Evolutionary conservation across 2,329 filamentous ascomycete species (phyloP), one percentile per base, ranked within the genome.

Genomic region (Harringtonia lauricola): DNA sequence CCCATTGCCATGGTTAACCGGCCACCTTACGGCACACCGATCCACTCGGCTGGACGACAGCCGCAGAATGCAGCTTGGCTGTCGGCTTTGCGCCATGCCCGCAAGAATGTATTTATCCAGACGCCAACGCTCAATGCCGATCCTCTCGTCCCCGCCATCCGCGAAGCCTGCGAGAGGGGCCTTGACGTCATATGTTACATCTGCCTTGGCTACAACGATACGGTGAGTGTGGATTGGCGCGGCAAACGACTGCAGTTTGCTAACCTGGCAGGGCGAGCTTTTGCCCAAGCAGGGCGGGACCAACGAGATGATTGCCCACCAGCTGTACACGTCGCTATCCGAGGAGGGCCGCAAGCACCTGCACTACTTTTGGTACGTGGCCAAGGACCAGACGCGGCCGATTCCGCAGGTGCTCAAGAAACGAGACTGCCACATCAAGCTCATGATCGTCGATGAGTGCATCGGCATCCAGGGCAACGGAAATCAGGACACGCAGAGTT

Each of bases 401-500:
- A 76, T 89, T 28, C 72, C 81, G 42, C 79, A 85, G 42, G 70
- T 64, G 3, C 74, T 73, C 57, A 82, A 83, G 59, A 66, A 72
- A 30, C 70, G 85, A 1, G 77, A 72, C 44, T 88, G 84, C 55
- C 85, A 89, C 58, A 72, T 88, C 57, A 90, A 90, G 57, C 66
- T 90, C 3, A 73, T 89, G 66, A 81, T 89, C 35, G 78, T 76
- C 1, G 85, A 90, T 57, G 74, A 72, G 36, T 63, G 64, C 19
- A 70, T 90, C 30, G 83, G 74, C 2, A 79, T 89, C 30, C 74
- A 83, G 58, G 85, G 84, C 4, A 85, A 76, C 50, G 84, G 83
- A 0, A 90, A 89, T 54, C 81, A 88, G 57, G 85, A 90, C 52
- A 88, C 84, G 2, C 85, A 90, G 59, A 79, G 72, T 18, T 89